Conservation (phyloP, 2,329 filamentous ascomycete genomes). For the Bipolaris victoriae region DNA sequence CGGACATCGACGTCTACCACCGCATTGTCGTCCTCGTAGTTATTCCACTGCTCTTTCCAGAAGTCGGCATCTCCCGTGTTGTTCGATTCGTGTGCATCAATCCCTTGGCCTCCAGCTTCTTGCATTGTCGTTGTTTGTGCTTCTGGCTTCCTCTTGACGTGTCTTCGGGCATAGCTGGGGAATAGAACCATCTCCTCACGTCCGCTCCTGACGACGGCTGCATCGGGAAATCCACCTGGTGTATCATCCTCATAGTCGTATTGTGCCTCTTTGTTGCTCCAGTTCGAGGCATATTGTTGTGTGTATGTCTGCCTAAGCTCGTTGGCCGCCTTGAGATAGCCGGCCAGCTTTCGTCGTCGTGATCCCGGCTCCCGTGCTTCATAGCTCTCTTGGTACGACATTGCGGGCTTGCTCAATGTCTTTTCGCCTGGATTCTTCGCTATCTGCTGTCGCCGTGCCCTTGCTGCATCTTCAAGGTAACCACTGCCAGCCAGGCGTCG, state of each 20-base stretch:
- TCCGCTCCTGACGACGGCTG: slow-evolving; percentile 77
- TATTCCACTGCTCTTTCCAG: slow-evolving; percentile 80
- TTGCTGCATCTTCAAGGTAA: slow-evolving; percentile 44
- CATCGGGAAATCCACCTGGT: slow-evolving; percentile 81
- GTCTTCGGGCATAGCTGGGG: slow-evolving; percentile 85
- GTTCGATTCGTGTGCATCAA: slow-evolving; percentile 52
- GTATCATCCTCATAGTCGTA: slow-evolving; percentile 59
- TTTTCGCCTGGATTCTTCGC: slow-evolving; percentile 29
- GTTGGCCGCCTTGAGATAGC: slow-evolving; percentile 73
- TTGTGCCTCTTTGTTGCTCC: slow-evolving; percentile 54
- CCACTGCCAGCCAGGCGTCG: slow-evolving; percentile 35
- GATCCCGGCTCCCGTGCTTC: slow-evolving; percentile 66
- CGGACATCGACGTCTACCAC: slow-evolving; percentile 93
- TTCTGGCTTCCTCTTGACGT: slow-evolving; percentile 59
- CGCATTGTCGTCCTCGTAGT: slow-evolving; percentile 79
- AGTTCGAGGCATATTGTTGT: slow-evolving; percentile 58
- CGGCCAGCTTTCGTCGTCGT: slow-evolving; percentile 78
- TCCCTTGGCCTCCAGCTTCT: slow-evolving; percentile 49
- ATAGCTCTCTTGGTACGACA: slow-evolving; percentile 47
- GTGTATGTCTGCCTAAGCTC: slow-evolving; percentile 72
- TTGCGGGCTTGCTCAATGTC: slow-evolving; percentile 31
- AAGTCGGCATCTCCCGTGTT: slow-evolving; percentile 70
- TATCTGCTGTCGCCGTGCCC: slow-evolving; percentile 41
- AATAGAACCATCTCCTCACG: slow-evolving; percentile 95
- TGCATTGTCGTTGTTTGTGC: slow-evolving; percentile 48